Evolutionary conservation across 2,329 filamentous ascomycete genomes (phyloP), one percentile per base, ranked within the genome.

Genomic region (Xylariaceae sp.): DNA sequence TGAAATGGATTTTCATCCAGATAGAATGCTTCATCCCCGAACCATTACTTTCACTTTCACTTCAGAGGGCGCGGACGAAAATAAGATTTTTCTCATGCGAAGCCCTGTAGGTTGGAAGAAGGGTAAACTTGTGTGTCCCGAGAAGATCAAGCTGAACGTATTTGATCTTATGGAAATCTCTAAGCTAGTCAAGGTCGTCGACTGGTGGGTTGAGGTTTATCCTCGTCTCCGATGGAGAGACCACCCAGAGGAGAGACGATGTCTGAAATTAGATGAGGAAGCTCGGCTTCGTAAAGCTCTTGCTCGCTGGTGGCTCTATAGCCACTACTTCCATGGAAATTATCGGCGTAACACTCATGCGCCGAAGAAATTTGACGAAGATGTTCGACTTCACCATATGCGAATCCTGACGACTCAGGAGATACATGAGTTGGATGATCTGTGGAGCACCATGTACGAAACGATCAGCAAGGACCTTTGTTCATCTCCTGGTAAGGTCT

Each of bases 241-340:
- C 2, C 64, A 72, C 8, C 73, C 74, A 0, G 74, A 77, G 50
- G 67, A 77, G 41, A 75, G 77, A 33, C 75, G 81, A 13, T 72
- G 70, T 30, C 70, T 83, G 5, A 66, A 67, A 6, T 46, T 64
- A 0, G 66, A 72, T 21, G 81, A 84, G 61, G 70, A 71, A 23
- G 58, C 66, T n/a, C 74, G 79, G 41, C 72, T 82, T 44, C 75
- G 81, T 4, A 73, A 74, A 55, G 80, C 78, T 0, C 65, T 83
- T 24, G 81, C 80, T 44, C 68, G 73, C 26, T 84, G 80, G 80
- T 82, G 80, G 79, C 70, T 81, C 3, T 83, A 79, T 57, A 73
- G 78, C 6, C 73, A 74, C 27, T 77, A 80, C 55, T 82, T 82
- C 53, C 80, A 83, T 40, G 75, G 75, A 9, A 73, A 75, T 26